Evolutionary conservation across 2,329 filamentous ascomycete species (phyloP), one percentile per base, ranked within the genome.

Genomic region (Colletotrichum aenigma): DNA sequence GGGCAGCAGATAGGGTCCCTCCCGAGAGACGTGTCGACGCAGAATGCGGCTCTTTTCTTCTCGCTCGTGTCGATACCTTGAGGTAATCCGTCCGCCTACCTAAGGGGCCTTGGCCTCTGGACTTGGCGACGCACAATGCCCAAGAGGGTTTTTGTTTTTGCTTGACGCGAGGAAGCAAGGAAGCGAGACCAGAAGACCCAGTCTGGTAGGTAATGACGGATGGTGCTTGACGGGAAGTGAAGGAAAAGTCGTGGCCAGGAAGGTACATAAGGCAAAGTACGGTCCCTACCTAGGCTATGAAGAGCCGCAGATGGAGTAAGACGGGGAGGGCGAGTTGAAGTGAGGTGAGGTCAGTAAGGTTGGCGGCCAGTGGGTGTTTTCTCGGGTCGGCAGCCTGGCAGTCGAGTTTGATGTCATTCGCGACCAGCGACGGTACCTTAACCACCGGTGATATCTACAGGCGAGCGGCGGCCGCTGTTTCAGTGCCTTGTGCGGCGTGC

Each of bases 341-440:
- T 43, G 32, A 74, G 58, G 66, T 43, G 24, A 70, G 66, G 56
- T 70, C 24, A 32, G 38, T 43, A 43, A 43, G 18, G 38, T 43
- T 13, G 32, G n/a, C 24, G 32, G 36, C 26, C 48, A 52, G 36
- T 34, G 67, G 60, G 67, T 48, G 38, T 21, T 71, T 65, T 34
- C 28, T 71, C 15, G 58, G 48, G 67, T 71, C 60, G 13, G 67
- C 34, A 60, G 65, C 43, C 55, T 28, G 24, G 18, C 13, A 21
- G 43, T 48, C n/a, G n/a, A 48, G 38, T 72, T 75, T 67, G 68
- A 75, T 71, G 72, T 75, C 62, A 71, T 67, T 67, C 61, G 32
- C 68, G 68, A 52, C 71, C n/a, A 28, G n/a, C n/a, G n/a, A n/a
- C n/a, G n/a, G n/a, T n/a, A n/a, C n/a, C n/a, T n/a, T n/a, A n/a